These are phyloP conservation scores for Mucor piriformis DNA, from an alignment of 371 early-diverging fungal species.

Conservation along the genomic window DNA sequence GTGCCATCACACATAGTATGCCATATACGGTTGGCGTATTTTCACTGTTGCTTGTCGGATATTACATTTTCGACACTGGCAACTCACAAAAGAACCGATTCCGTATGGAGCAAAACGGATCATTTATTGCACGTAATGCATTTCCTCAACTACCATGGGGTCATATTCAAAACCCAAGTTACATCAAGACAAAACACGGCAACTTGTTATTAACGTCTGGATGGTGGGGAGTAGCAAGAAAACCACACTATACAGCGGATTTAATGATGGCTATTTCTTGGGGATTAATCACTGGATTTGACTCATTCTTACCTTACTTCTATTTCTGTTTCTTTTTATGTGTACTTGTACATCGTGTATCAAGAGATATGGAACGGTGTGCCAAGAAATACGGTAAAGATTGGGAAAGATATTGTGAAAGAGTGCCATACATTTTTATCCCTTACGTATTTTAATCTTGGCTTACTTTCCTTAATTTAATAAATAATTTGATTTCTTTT, in stretches of 20 bases:
- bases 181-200: slow-evolving; percentile 77
- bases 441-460: slow-evolving; percentile 62
- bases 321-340: slow-evolving; percentile 81
- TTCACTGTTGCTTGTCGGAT: slow-evolving; percentile 28
- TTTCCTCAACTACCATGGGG: slow-evolving; percentile 71
- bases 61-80: slow-evolving; percentile 64
- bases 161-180: slow-evolving; percentile 69
- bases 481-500: neutral
- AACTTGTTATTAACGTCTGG: slow-evolving; percentile 77
- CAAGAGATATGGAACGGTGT: slow-evolving; percentile 83
- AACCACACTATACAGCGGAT: slow-evolving; percentile 88
- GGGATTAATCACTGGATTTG: slow-evolving; percentile 80
- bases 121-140: slow-evolving; percentile 56
- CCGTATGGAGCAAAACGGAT: slow-evolving; percentile 71
- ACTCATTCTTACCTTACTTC: slow-evolving; percentile 80
- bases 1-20: slow-evolving; percentile 43
- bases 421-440: slow-evolving; percentile 80
- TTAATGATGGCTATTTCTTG: slow-evolving; percentile 82
- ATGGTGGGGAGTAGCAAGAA: slow-evolving; percentile 87
- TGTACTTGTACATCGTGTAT: slow-evolving; percentile 79
- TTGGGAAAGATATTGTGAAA: slow-evolving; percentile 81
- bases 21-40: slow-evolving; percentile 32
- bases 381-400: slow-evolving; percentile 82
- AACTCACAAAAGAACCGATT: slow-evolving; percentile 90
- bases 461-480: neutral